Evolutionary conservation across 352 stramenopile species (phyloP).

Genomic region (Globisporangium takayamanum): DNA sequence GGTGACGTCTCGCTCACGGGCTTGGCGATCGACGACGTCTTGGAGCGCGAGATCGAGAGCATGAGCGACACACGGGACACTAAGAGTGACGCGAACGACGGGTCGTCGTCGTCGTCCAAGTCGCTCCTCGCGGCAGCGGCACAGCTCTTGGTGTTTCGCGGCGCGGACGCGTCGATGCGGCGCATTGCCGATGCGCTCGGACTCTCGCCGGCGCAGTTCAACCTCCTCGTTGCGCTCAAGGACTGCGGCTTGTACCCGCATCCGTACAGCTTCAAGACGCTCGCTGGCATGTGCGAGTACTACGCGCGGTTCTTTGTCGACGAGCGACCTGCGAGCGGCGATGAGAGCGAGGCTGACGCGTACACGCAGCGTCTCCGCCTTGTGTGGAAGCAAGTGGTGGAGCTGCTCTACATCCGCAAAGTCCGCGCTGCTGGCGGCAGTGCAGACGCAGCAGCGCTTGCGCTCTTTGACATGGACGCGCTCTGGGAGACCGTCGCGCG

Average conservation of each 20-base stretch:
- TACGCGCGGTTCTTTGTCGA: constrained; percentile 46
- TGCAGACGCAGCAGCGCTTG: constrained; percentile 18
- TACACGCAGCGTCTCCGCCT: constrained; percentile 28
- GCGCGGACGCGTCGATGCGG: constrained; percentile 41
- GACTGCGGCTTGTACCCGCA: constrained; percentile 35
- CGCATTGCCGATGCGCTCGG: constrained; percentile 39
- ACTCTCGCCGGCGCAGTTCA: constrained; percentile 50
- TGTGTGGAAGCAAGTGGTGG: constrained; percentile 45
- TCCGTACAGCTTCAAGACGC: constrained; percentile 35
- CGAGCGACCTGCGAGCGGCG: constrained; percentile 16
- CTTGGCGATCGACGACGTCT: constrained; percentile 47
- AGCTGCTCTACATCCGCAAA: constrained; percentile 62
- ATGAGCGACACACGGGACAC: constrained; percentile 6
- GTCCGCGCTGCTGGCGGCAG: constrained; percentile 14
- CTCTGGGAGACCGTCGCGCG: constrained; percentile 47
- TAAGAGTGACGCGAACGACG: neutral
- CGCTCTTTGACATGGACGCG: constrained; percentile 55
- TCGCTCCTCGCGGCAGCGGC: constrained; percentile 27
- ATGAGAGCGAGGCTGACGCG: constrained; percentile 13
- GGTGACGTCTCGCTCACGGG: constrained; percentile 48
- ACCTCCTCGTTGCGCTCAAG: constrained; percentile 55
- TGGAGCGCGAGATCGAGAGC: constrained; percentile 42
- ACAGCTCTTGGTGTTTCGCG: constrained; percentile 32
- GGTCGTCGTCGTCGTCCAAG: constrained; percentile 10
- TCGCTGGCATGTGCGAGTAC: constrained; percentile 57